phyloP scores from a whole-genome alignment of 2,329 filamentous ascomycete genomes.

The Alternaria metachromatica region DNA sequence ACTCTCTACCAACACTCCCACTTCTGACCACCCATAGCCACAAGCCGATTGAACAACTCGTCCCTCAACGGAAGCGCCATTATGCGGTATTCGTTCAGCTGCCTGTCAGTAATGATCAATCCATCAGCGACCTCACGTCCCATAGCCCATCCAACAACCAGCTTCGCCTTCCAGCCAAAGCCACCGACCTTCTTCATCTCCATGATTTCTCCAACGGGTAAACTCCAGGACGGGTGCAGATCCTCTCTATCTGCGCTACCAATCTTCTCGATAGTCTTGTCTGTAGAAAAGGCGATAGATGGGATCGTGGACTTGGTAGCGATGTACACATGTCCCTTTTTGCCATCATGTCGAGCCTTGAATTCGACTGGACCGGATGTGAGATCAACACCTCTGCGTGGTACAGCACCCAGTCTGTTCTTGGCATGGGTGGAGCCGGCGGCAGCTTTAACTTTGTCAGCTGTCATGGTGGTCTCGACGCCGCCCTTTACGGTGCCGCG shows the following conservation, averaged over 20 bases:
- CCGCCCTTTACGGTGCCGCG: conserved; percentile 73
- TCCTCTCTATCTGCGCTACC: conserved; percentile 58
- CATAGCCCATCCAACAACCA: conserved; percentile 81
- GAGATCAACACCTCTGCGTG: conserved; percentile 52
- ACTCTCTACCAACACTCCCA: conserved; percentile 74
- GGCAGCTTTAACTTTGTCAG: conserved; percentile 74
- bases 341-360: conserved; percentile 71
- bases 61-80: conserved; percentile 77
- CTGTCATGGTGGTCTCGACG: conserved; percentile 73
- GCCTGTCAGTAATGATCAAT: conserved; percentile 68
- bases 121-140: conserved; percentile 78
- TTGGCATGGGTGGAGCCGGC: conserved; percentile 67
- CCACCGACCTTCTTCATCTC: conserved; percentile 83
- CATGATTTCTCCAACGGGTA: conserved; percentile 72
- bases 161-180: conserved; percentile 82
- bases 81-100: conserved; percentile 64
- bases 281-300: conserved; percentile 69
- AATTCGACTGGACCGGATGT: conserved; percentile 77
- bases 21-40: conserved; percentile 80
- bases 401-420: conserved; percentile 74
- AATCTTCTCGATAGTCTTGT: conserved; percentile 56
- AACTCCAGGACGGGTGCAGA: conserved; percentile 68
- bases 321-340: conserved; percentile 76
- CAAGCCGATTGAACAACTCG: conserved; percentile 79
- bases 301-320: conserved; percentile 71